Conservation (phyloP, 2,329 filamentous ascomycete species). For the Penicillium psychrosexuale region DNA sequence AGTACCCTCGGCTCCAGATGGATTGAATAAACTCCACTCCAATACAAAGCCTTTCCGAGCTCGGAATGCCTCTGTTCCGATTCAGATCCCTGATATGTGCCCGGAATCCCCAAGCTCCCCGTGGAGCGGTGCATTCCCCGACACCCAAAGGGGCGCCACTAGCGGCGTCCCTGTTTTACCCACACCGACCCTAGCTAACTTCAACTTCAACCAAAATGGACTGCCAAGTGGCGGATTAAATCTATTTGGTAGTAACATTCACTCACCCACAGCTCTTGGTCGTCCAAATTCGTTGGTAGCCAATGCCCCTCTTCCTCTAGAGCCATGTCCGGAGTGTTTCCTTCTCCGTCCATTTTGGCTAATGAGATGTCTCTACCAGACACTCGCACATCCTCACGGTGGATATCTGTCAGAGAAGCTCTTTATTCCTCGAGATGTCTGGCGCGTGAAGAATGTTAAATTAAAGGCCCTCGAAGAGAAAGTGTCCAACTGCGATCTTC, state of each 20-base stretch:
- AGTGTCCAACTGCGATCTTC: constrained; percentile 81
- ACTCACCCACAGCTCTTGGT: constrained; percentile 61
- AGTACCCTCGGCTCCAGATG: constrained; percentile 40
- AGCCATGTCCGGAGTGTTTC: constrained; percentile 85
- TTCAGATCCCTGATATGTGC: constrained; percentile 56
- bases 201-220: constrained; percentile 56
- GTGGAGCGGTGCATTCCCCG: constrained; percentile 63
- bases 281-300: constrained; percentile 61
- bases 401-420: constrained; percentile 89
- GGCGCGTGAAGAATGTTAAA: constrained; percentile 91
- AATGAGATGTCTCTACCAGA: constrained; percentile 91
- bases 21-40: constrained; percentile 65
- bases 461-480: constrained; percentile 91
- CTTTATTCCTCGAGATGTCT: constrained; percentile 88
- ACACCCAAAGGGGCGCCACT: constrained; percentile 46
- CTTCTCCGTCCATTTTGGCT: constrained; percentile 96
- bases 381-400: constrained; percentile 82
- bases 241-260: constrained; percentile 80
- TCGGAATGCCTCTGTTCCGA: constrained; percentile 67
- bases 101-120: constrained; percentile 73
- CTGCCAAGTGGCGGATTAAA: constrained; percentile 66
- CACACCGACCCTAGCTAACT: constrained; percentile 65
- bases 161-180: constrained; percentile 60
- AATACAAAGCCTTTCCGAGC: constrained; percentile 69
- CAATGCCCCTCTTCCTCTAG: constrained; percentile 72